These are phyloP conservation scores for Ascocoryne sarcoides DNA, from an alignment of 2,329 filamentous ascomycete species.

Conservation along the genomic window DNA sequence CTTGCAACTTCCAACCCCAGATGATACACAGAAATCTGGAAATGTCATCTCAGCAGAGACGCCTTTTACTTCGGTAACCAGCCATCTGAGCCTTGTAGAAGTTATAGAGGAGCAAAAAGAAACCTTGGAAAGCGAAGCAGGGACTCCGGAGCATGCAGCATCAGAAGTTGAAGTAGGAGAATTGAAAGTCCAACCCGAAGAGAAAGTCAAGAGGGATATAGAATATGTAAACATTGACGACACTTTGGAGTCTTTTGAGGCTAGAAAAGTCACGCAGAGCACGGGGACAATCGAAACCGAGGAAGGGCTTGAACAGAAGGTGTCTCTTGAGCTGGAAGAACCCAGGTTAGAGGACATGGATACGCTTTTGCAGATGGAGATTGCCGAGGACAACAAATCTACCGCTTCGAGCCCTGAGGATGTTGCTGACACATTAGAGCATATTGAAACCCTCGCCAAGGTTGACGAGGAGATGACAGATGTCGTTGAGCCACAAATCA, in stretches of 20 bases:
- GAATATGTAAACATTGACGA: not conserved
- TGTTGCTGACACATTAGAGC: too few relatives aligned
- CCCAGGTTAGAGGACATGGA: too few relatives aligned
- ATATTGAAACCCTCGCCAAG: too few relatives aligned
- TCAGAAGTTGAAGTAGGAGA: not conserved
- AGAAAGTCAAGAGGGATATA: not conserved
- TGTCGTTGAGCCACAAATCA: too few relatives aligned
- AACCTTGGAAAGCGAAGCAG: not conserved
- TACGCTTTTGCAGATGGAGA: too few relatives aligned
- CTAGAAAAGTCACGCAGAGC: not conserved
- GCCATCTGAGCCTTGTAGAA: not conserved
- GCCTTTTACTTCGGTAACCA: constrained; percentile 8
- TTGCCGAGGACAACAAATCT: too few relatives aligned
- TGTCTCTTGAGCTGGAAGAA: too few relatives aligned
- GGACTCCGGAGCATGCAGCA: not conserved
- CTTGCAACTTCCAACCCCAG: constrained; percentile 22
- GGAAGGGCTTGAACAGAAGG: too few relatives aligned
- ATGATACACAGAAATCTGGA: constrained; percentile 18
- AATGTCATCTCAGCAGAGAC: constrained; percentile 8
- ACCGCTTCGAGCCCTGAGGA: too few relatives aligned
- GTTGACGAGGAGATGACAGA: too few relatives aligned
- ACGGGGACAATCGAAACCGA: too few relatives aligned
- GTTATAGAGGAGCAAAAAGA: not conserved
- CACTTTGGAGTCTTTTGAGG: not conserved
- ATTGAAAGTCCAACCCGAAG: not conserved